phyloP scores from a whole-genome alignment of 805 yeast species.

The Zygosaccharomyces gambellarensis region DNA sequence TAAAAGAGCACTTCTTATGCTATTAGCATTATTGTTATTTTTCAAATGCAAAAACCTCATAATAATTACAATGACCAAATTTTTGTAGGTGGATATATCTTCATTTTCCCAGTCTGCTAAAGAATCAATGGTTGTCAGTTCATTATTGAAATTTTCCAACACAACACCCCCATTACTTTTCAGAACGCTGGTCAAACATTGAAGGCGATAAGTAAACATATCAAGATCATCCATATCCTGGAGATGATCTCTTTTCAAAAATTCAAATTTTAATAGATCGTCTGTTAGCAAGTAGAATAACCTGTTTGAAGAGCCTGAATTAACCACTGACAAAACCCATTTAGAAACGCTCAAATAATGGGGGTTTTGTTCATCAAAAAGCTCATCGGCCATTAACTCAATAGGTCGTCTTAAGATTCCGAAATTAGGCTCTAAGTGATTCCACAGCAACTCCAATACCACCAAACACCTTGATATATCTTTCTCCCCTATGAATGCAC shows the following conservation, averaged over 20 bases:
- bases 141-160: constrained; percentile 48
- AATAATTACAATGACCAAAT: constrained; percentile 45
- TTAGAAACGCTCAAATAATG: constrained; percentile 41
- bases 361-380: constrained; percentile 42
- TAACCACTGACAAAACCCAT: constrained; percentile 45
- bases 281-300: constrained; percentile 55
- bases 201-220: constrained; percentile 57
- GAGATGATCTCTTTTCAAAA: constrained; percentile 29
- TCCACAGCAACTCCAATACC: constrained; percentile 69
- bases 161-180: constrained; percentile 41
- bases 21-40: constrained; percentile 33
- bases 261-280: constrained; percentile 45
- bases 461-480: constrained; percentile 41
- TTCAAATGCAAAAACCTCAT: constrained; percentile 42
- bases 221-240: constrained; percentile 54
- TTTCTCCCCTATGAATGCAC: constrained; percentile 43
- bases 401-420: constrained; percentile 53
- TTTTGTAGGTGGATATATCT: constrained; percentile 56
- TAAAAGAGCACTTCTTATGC: constrained; percentile 42
- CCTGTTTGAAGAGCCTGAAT: constrained; percentile 54
- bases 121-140: constrained; percentile 51
- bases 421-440: constrained; percentile 47
- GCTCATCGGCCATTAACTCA: constrained; percentile 61
- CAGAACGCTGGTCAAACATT: constrained; percentile 49
- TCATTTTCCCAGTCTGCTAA: constrained; percentile 35